Evolutionary conservation across 441 rosid genomes (phyloP), one percentile per base, ranked within the genome.

Genomic region (Raphanus hybrid): DNA sequence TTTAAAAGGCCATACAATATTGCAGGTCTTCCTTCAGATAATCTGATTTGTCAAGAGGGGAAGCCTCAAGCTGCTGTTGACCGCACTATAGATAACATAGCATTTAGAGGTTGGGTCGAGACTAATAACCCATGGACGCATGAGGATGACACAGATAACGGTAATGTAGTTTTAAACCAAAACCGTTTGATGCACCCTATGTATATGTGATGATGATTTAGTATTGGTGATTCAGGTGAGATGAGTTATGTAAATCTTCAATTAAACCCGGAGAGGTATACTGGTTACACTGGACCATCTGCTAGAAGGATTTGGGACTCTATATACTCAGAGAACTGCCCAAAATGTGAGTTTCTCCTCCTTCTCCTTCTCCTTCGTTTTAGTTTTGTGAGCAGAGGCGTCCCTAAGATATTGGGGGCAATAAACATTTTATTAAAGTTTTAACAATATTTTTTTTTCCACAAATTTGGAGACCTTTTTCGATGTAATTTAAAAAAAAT

Each of bases 261-360:
- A 67, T 29, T 94, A 78, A 94, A 94, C 75, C 99, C 98, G 0
- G 98, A 94, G 71, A 87, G 93, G 59, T 92, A 83, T 65, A 94
- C 96, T 78, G 99, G 99, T 69, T 93, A 95, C 37, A 80, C 80
- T 43, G 98, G 99, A 72, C 84, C 99, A 69, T 91, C 99, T 3
- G 99, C 99, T 79, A 83, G 96, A 84, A 87, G 99, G 85, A 93
- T 95, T 84, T 95, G 98, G 99, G 99, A 93, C 81, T 93, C 99
- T 16, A 65, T 91, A 66, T 95, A 95, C 83, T 87, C 92, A 0
- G 98, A 91, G 67, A 95, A 95, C 68, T 95, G 99, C 66, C 97
- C 96, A 37, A 91, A 86, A 84, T 89, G 99, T 91, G 72, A 87
- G 86, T 78, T 45, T 71, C 12, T 65, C 6, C 35, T 32, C 35